Evolutionary conservation across 148 eudicot genomes (phyloP), one percentile per base, ranked within the genome.

Genomic region (Heliamphora exappendiculata): DNA sequence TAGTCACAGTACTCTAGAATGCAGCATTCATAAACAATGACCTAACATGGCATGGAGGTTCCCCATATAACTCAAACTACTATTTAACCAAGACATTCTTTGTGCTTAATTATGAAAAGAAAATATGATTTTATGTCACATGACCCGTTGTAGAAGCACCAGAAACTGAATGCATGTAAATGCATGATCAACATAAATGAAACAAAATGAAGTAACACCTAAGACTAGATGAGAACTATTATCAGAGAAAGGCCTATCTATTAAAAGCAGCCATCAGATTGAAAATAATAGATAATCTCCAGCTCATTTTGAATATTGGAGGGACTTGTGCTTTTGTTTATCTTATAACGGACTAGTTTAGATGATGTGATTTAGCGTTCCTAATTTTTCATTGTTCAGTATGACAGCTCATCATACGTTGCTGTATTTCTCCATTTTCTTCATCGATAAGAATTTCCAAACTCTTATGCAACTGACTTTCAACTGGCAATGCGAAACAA

Each of bases 1-100:
- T 66, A 55, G 39, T 74, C 36, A 68, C 58, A 45, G 59, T 14
- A 11, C n/a, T 12, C 68, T 26, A 73, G 47, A 57, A 49, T 69
- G 54, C 42, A 36, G 31, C 13, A 44, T 33, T 3, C 31, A 60
- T n/a, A 34, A 65, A 28, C 24, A 19, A 62, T 6, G 34, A 36
- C 34, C 36, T 49, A 19, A 57, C 37, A 24, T 37, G 37, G 66
- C 72, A 72, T 33, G 55, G 24, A 63, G 24, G 68, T 34, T 78
- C 16, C 31, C 16, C 22, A 19, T 4, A 71, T 59, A 24, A 44
- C 62, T 39, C 68, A 70, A 55, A 68, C 67, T 77, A 68, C 20
- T 2, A 11, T 24, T 37, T 11, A 17, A 29, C 5, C 33, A 72
- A 29, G 34, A 19, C 7, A 3, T 73, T 5, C 12, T 39, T 73